Conservation (phyloP, 2,329 filamentous ascomycete genomes). For the Hypoxylon sp. region DNA sequence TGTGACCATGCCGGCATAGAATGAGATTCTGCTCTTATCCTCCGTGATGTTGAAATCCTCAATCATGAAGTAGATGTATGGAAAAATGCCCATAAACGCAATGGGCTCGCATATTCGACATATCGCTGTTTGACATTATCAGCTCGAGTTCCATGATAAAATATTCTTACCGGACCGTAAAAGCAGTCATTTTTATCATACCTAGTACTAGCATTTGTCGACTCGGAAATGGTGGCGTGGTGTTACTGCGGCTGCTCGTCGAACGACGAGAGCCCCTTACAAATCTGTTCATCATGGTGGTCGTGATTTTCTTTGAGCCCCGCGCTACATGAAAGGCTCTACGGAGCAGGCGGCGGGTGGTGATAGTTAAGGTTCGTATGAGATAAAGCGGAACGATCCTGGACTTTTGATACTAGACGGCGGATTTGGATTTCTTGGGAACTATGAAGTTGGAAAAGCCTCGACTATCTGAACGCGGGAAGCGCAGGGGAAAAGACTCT, state of each 20-base stretch:
- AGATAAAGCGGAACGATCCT: too few species aligned
- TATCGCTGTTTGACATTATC: slow-evolving; percentile 66
- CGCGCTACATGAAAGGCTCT: slow-evolving; percentile 32
- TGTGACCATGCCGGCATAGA: slow-evolving; percentile 95
- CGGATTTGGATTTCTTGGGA: too few species aligned
- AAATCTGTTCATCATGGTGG: slow-evolving; percentile 41
- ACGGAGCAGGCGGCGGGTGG: slow-evolving; percentile 10
- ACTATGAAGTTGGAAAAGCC: slow-evolving; percentile 6
- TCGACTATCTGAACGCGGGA: slow-evolving; percentile 2
- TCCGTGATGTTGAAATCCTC: slow-evolving; percentile 87
- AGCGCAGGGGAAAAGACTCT: slow-evolving; percentile 5
- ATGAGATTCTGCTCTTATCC: slow-evolving; percentile 80
- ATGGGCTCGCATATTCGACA: slow-evolving; percentile 98
- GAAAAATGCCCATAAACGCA: slow-evolving; percentile 99
- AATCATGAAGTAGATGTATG: slow-evolving; percentile 98
- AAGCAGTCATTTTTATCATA: slow-evolving; percentile 36
- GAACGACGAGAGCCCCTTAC: slow-evolving; percentile 35
- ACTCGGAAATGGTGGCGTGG: slow-evolving; percentile 48
- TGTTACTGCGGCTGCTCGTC: slow-evolving; percentile 21
- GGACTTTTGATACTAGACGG: too few species aligned
- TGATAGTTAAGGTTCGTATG: slow-evolving; percentile 3
- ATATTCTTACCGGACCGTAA: slow-evolving; percentile 7
- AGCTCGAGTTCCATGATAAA: slow-evolving; percentile 11
- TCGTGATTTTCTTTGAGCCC: slow-evolving; percentile 15
- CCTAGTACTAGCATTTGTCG: slow-evolving; percentile 51